Evolutionary conservation across 352 stramenopile genomes (phyloP).

Genomic region (Phytophthora agathidicida): DNA sequence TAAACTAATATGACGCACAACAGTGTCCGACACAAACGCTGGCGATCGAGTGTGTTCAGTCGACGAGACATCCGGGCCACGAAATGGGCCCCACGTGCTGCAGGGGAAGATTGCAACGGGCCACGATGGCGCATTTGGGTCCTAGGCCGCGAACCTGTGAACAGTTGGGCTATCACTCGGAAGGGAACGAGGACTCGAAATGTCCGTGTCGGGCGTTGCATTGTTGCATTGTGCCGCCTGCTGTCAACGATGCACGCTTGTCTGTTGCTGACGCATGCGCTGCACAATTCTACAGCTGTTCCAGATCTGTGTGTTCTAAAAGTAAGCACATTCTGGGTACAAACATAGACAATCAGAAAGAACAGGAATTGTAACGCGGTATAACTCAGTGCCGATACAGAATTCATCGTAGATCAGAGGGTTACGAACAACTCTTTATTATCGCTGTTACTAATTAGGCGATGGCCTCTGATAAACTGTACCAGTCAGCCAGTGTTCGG

Average conservation of each 20-base stretch:
- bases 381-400: too few relatives aligned
- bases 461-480: slow-evolving; percentile 6
- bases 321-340: too few relatives aligned
- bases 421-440: too few relatives aligned
- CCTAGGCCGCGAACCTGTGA: slow-evolving; percentile 1
- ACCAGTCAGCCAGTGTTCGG: too few relatives aligned
- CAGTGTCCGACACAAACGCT: slow-evolving; percentile 21
- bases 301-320: background rate
- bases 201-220: slow-evolving; percentile 15
- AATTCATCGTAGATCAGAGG: too few relatives aligned
- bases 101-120: slow-evolving; percentile 21
- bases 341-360: too few relatives aligned
- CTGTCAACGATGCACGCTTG: background rate
- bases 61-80: slow-evolving; percentile 16
- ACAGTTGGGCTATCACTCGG: slow-evolving; percentile 13
- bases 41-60: slow-evolving; percentile 12
- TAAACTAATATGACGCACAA: background rate
- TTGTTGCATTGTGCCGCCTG: slow-evolving; percentile 16
- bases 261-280: background rate
- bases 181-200: slow-evolving; percentile 9
- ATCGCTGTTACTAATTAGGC: background rate
- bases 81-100: slow-evolving; percentile 20
- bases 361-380: too few relatives aligned
- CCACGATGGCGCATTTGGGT: slow-evolving; percentile 10
- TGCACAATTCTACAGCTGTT: slow-evolving; percentile 1